These are phyloP conservation scores for Boletus barrowsii DNA, from an alignment of 768 basidiomycete species.

Conservation along the genomic window DNA sequence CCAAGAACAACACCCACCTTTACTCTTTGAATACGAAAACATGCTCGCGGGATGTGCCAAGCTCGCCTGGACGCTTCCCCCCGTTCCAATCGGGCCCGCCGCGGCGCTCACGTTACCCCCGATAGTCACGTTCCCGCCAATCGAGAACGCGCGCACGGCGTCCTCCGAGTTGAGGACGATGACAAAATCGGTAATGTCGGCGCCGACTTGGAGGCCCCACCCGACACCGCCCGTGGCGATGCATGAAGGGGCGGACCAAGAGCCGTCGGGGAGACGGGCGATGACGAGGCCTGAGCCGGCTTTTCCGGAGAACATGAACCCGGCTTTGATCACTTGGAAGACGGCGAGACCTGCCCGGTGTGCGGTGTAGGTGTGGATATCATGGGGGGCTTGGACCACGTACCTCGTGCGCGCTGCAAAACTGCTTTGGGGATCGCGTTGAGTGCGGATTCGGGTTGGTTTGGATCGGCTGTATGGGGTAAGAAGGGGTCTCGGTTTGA, in stretches of 20 bases:
- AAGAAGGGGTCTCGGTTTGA: neutral
- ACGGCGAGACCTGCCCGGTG: constrained; percentile 73
- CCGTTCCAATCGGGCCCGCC: constrained; percentile 93
- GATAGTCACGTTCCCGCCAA: constrained; percentile 94
- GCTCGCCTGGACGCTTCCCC: constrained; percentile 82
- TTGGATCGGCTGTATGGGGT: constrained; percentile 68
- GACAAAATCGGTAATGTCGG: constrained; percentile 93
- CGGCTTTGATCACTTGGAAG: constrained; percentile 91
- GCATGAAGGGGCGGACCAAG: constrained; percentile 96
- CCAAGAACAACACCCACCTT: constrained; percentile 51
- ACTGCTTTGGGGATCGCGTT: constrained; percentile 94
- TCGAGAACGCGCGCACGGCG: constrained; percentile 90
- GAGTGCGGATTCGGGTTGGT: constrained; percentile 83
- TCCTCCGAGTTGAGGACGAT: constrained; percentile 97
- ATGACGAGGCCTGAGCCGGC: constrained; percentile 92
- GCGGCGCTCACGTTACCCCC: constrained; percentile 84
- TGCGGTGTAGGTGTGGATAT: neutral
- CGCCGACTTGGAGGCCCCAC: constrained; percentile 94
- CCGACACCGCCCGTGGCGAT: constrained; percentile 95
- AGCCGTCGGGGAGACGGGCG: constrained; percentile 89
- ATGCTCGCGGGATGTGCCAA: constrained; percentile 93
- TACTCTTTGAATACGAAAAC: constrained; percentile 96
- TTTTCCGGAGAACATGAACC: constrained; percentile 94
- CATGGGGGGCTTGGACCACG: constrained; percentile 6
- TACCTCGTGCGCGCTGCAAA: constrained; percentile 84